Evolutionary conservation across 768 basidiomycete genomes (phyloP).

Genomic region (Podaxis sp.): DNA sequence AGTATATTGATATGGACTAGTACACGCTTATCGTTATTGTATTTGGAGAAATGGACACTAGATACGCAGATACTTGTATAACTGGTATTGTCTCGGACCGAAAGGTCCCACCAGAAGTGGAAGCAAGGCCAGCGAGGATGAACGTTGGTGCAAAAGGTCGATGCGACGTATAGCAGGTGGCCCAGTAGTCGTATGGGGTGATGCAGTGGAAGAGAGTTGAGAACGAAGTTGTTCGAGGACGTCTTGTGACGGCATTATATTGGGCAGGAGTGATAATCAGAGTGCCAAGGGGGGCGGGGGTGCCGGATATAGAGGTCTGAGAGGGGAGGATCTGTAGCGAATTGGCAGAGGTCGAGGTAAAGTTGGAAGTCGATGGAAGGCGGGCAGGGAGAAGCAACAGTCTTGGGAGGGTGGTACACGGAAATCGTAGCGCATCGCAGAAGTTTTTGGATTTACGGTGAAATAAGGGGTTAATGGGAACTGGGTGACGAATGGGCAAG

Average conservation of each 20-base stretch:
- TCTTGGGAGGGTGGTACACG: background rate
- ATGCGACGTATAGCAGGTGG: background rate
- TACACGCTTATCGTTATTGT: too few species aligned
- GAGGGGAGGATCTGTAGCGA: constrained; percentile 9
- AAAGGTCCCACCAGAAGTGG: too few species aligned
- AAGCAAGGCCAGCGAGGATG: too few species aligned
- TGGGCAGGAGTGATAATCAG: constrained; percentile 5
- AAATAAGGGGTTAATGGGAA: background rate
- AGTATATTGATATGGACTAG: too few species aligned
- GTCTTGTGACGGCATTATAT: constrained; percentile 14
- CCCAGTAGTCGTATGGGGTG: constrained; percentile 11
- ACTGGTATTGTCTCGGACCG: too few species aligned
- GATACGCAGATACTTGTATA: too few species aligned
- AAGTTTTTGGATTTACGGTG: background rate
- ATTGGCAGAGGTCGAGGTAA: constrained; percentile 8
- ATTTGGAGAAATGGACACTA: too few species aligned
- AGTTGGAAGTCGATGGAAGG: background rate
- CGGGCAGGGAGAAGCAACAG: background rate
- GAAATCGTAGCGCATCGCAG: background rate
- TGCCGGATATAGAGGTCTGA: constrained; percentile 14
- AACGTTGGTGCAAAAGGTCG: too few species aligned
- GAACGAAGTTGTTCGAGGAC: constrained; percentile 11
- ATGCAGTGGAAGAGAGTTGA: constrained; percentile 11
- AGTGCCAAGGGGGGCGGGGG: constrained; percentile 15
- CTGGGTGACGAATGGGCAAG: background rate